Conservation (phyloP, 352 stramenopile genomes). For the Achlya hypogyna region DNA sequence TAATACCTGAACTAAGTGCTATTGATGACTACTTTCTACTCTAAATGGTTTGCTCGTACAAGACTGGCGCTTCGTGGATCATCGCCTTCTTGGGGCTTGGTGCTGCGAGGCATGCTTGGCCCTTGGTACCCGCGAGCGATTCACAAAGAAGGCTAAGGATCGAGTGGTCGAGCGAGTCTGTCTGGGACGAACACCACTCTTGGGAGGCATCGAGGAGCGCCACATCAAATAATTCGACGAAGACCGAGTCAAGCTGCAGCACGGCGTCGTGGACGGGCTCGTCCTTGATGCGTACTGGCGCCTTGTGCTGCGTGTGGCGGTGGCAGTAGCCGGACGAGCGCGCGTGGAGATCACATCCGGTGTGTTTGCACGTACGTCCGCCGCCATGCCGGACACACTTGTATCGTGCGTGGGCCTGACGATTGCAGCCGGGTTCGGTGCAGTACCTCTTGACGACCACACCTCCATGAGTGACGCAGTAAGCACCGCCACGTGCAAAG, state of each 20-base stretch:
- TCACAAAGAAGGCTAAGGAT: not conserved
- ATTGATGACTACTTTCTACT: too few relatives aligned
- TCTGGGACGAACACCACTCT: not conserved
- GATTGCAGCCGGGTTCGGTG: slow-evolving; percentile 62
- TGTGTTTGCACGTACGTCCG: slow-evolving; percentile 52
- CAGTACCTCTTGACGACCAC: slow-evolving; percentile 73
- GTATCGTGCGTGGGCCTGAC: slow-evolving; percentile 58
- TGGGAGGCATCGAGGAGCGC: not conserved
- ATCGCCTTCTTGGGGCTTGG: not conserved
- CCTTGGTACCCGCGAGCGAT: not conserved
- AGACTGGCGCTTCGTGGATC: not conserved
- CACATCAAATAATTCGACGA: not conserved
- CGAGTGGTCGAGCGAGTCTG: not conserved
- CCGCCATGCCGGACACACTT: slow-evolving; percentile 69
- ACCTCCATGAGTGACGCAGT: slow-evolving; percentile 63
- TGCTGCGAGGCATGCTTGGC: not conserved
- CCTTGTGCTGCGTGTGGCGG: slow-evolving; percentile 43
- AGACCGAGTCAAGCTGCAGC: too few relatives aligned
- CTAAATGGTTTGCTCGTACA: not conserved
- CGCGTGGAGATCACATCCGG: slow-evolving; percentile 64
- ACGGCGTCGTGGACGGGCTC: not conserved
- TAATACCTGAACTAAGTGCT: too few relatives aligned
- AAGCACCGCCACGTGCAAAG: slow-evolving; percentile 56
- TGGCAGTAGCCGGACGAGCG: slow-evolving; percentile 59
- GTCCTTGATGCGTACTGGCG: not conserved